Evolutionary conservation across 108 stramenopile genomes (phyloP), one percentile per base, ranked within the genome.

Genomic region (Cyclostephanos invisitatus): DNA sequence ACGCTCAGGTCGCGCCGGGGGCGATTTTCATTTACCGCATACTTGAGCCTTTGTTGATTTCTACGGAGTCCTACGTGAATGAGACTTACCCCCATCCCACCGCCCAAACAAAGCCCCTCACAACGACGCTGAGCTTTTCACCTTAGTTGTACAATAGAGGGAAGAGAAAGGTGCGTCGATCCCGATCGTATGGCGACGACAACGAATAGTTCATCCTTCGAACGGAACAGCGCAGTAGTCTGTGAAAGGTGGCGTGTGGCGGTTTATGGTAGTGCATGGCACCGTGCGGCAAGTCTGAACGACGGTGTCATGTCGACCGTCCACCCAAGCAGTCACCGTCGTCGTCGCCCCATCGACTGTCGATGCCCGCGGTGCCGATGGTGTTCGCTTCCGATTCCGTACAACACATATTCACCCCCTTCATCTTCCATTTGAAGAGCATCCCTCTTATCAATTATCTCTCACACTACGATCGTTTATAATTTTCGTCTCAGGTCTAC

Each of bases 21-120:
- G 55, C 20, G 55, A 56, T 25, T 29, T 12, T 25, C 56, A 57
- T 29, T 57, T 57, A 57, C 56, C 56, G 56, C 56, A 57, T 29
- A 57, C 27, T 46, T 15, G 40, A 46, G 44, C 44, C 40, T 40
- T 40, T 11, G 7, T 28, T 56, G 28, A n/a, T 28, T 25, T 27
- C 55, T 57, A 57, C 56, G 56, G 15, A 15, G 17, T 46, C 44
- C 44, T 46, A 46, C 44, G 44, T 15, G 15, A 46, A 46, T 14
- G 15, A 46, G 40, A 40, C 7, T 11, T 0, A 8, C 3, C 12
- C 44, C 15, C 2, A 46, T 14, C 44, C 44, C 44, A 46, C 44
- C 44, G 2, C 14, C 12, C 15, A 46, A 46, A 46, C 44, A 15
- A 46, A 3, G 2, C 3, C 44, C 15, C 44, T 1, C 15, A 46